Evolutionary conservation across 1,139 yeast genomes (phyloP).

Genomic region (Kurtzmaniella quercitrusa): DNA sequence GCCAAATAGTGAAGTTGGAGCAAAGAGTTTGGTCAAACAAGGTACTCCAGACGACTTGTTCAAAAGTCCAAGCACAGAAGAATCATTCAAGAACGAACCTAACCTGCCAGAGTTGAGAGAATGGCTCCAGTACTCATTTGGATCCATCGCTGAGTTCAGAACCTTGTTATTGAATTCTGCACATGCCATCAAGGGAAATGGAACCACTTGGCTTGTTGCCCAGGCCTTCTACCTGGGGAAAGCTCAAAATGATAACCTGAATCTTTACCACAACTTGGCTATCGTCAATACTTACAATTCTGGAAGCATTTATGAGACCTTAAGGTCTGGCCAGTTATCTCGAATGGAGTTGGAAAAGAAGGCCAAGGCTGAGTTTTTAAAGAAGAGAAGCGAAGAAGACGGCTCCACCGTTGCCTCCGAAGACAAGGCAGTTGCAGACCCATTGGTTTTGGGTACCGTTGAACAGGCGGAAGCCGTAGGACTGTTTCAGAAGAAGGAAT

Average conservation of each 20-base stretch:
- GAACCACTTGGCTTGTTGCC: slow-evolving; percentile 71
- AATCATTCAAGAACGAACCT: slow-evolving; percentile 33
- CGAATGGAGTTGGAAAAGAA: slow-evolving; percentile 32
- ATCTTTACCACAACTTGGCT: slow-evolving; percentile 44
- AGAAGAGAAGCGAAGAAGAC: slow-evolving; percentile 15
- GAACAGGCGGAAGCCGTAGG: slow-evolving; percentile 41
- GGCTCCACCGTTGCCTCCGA: slow-evolving; percentile 9
- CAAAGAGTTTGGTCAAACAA: slow-evolving; percentile 10
- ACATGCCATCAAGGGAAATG: slow-evolving; percentile 66
- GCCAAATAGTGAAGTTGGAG: slow-evolving; percentile 12
- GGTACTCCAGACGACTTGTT: slow-evolving; percentile 33
- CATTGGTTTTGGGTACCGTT: slow-evolving; percentile 30
- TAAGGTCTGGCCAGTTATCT: slow-evolving; percentile 48
- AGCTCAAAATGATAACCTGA: slow-evolving; percentile 17
- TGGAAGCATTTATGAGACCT: slow-evolving; percentile 58
- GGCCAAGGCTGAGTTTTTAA: slow-evolving; percentile 27
- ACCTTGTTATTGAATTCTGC: slow-evolving; percentile 61
- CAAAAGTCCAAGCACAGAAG: slow-evolving; percentile 34
- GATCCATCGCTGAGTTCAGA: slow-evolving; percentile 64
- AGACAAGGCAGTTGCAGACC: slow-evolving; percentile 11
- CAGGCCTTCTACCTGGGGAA: slow-evolving; percentile 33
- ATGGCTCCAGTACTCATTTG: slow-evolving; percentile 56
- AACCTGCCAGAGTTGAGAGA: slow-evolving; percentile 30
- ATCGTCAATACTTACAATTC: slow-evolving; percentile 75
- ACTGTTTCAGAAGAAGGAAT: slow-evolving; percentile 36